Evolutionary conservation across 78 protist genomes (phyloP).

Genomic region (Capsaspora owczarzaki): DNA sequence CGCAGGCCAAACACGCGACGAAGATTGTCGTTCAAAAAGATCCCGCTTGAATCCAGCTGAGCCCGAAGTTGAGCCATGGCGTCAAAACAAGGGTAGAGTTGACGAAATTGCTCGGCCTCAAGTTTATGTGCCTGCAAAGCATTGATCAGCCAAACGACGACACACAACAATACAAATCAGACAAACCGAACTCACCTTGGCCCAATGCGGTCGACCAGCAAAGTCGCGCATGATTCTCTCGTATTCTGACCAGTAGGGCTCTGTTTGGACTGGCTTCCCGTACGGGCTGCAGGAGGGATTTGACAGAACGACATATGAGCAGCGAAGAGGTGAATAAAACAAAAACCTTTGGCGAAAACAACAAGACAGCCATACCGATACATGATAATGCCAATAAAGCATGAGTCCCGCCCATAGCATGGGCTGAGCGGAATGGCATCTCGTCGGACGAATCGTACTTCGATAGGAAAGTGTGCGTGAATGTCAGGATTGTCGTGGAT

Average conservation of each 20-base stretch:
- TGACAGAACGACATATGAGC: too few relatives aligned
- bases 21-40: neutral
- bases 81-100: neutral
- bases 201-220: slow-evolving; percentile 16
- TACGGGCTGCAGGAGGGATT: neutral
- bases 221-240: slow-evolving; percentile 1
- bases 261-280: neutral
- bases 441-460: neutral
- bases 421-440: slow-evolving; percentile 5
- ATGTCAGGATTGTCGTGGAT: neutral
- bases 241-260: neutral
- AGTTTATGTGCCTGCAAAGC: neutral
- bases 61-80: neutral
- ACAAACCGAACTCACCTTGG: neutral
- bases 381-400: slow-evolving; percentile 8
- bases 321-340: neutral
- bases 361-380: neutral
- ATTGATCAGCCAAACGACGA: too few relatives aligned
- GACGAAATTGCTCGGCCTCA: neutral
- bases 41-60: neutral
- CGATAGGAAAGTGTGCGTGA: slow-evolving; percentile 14
- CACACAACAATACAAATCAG: too few relatives aligned
- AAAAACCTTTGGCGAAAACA: neutral
- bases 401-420: neutral
- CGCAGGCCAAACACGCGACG: neutral